A percentile compares a stretch with the other conserved stretches of the same genome.
Evolutionary conservation across 2,329 filamentous ascomycete genomes (phyloP).

Genomic region (Beauveria sp.): DNA sequence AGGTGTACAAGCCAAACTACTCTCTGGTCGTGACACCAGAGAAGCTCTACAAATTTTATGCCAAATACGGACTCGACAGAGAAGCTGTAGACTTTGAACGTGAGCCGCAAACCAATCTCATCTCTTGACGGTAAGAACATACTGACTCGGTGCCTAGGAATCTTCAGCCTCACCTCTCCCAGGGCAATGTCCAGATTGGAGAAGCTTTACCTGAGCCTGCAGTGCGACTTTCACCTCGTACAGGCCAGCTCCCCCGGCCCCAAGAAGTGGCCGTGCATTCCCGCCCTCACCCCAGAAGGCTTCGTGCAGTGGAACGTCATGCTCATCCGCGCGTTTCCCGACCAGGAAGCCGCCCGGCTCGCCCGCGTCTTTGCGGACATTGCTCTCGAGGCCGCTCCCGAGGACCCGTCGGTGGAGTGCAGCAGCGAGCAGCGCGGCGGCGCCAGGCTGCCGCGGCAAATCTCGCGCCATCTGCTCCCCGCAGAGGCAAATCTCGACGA

Average conservation of each 20-base stretch:
- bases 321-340: conserved; percentile 68
- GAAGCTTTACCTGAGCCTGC: conserved; percentile 43
- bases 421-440: conserved; percentile 50
- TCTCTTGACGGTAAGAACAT: not conserved
- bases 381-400: conserved; percentile 46
- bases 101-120: conserved; percentile 27
- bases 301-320: conserved; percentile 66
- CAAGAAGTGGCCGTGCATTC: conserved; percentile 48
- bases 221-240: conserved; percentile 58
- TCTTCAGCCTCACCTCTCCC: not conserved
- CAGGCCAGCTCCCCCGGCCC: conserved; percentile 38
- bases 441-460: conserved; percentile 64
- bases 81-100: conserved; percentile 65
- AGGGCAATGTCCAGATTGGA: not conserved
- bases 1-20: conserved; percentile 23
- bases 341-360: conserved; percentile 65
- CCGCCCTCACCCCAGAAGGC: conserved; percentile 58
- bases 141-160: not conserved
- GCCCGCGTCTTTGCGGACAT: conserved; percentile 60
- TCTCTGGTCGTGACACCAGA: conserved; percentile 62
- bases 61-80: conserved; percentile 51
- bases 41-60: conserved; percentile 70
- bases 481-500: conserved; percentile 45
- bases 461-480: conserved; percentile 68
- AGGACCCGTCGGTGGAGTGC: conserved; percentile 47